A percentile compares a stretch with the other conserved stretches of the same genome.
phyloP scores from a whole-genome alignment of 2,329 filamentous ascomycete species.

The Xylariaceae sp. region DNA sequence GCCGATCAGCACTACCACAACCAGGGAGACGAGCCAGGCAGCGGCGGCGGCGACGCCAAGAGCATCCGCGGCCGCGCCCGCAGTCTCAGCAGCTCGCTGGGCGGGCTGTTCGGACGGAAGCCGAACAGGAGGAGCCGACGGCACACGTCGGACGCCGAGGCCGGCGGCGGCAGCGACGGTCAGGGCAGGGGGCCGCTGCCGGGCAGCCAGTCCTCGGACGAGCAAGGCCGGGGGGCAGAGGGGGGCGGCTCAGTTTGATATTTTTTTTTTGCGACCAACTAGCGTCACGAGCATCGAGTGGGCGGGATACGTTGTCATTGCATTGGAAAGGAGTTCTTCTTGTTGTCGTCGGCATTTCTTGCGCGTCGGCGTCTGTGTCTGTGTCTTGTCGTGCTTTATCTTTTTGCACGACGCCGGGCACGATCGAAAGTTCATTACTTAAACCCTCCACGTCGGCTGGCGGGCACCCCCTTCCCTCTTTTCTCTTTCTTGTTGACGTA shows the following conservation, averaged over 20 bases:
- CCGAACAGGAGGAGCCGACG: slow-evolving; percentile 21
- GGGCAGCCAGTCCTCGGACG: slow-evolving; percentile 6
- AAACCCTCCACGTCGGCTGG: no score
- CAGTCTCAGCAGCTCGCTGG: slow-evolving; percentile 32
- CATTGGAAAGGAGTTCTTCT: slow-evolving; percentile 24
- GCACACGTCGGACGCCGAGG: slow-evolving; percentile 20
- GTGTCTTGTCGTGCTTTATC: slow-evolving; percentile 5
- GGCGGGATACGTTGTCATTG: slow-evolving; percentile 8
- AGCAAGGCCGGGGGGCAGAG: slow-evolving; percentile 1
- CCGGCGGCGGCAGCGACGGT: slow-evolving; percentile 11
- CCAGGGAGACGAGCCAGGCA: slow-evolving; percentile 14
- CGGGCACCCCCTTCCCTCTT: slow-evolving; percentile 6
- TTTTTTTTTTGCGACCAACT: not conserved
- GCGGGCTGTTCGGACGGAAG: slow-evolving; percentile 27
- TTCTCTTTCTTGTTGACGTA: not conserved
- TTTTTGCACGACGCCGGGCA: no score
- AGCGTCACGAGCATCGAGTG: slow-evolving; percentile 1
- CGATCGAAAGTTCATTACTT: no score
- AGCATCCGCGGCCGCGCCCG: slow-evolving; percentile 27
- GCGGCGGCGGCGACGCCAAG: slow-evolving; percentile 10
- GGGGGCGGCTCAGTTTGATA: not conserved
- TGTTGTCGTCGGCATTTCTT: no score
- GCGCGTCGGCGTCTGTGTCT: not conserved
- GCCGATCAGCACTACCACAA: no score
- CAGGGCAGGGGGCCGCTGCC: no score